A percentile compares a stretch with the other conserved stretches of the same genome.
phyloP scores from a whole-genome alignment of 1,139 yeast species.

The Nadsonia starkeyi-henricii region DNA sequence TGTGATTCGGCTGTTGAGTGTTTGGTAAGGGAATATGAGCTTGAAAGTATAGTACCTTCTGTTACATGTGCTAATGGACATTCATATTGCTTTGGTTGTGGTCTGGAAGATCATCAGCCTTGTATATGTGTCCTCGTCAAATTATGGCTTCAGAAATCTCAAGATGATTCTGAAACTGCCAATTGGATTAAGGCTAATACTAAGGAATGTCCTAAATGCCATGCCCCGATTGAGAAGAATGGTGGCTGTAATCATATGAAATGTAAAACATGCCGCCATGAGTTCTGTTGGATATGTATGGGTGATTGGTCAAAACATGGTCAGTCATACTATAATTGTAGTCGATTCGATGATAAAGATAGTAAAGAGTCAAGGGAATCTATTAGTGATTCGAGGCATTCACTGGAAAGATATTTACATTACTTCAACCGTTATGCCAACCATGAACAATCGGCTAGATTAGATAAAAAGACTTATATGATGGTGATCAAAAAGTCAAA shows the following conservation, averaged over 20 bases:
- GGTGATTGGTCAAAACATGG: slow-evolving; percentile 70
- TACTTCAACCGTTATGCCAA: slow-evolving; percentile 63
- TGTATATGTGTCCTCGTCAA: slow-evolving; percentile 60
- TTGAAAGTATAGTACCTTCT: slow-evolving; percentile 36
- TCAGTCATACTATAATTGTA: slow-evolving; percentile 52
- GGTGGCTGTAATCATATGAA: slow-evolving; percentile 97
- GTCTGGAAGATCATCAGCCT: slow-evolving; percentile 58
- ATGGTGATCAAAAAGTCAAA: slow-evolving; percentile 53
- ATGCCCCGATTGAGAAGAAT: slow-evolving; percentile 49
- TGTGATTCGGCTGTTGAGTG: slow-evolving; percentile 52
- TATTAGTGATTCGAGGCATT: slow-evolving; percentile 26
- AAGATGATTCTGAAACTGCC: slow-evolving; percentile 78
- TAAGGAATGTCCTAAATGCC: slow-evolving; percentile 64
- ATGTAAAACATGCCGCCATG: slow-evolving; percentile 60
- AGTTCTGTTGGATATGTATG: slow-evolving; percentile 91
- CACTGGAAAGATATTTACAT: slow-evolving; percentile 56
- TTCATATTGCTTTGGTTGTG: slow-evolving; percentile 70
- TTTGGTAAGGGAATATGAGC: slow-evolving; percentile 23
- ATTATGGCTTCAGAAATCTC: slow-evolving; percentile 67
- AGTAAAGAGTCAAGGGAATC: slow-evolving; percentile 22
- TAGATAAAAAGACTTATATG: slow-evolving; percentile 52
- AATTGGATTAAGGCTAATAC: slow-evolving; percentile 88
- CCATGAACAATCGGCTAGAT: slow-evolving; percentile 65
- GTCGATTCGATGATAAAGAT: slow-evolving; percentile 36
- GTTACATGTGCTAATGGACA: slow-evolving; percentile 59